A percentile compares a stretch with the other conserved stretches of the same genome.
These are phyloP conservation scores for Claviceps capensis DNA, from an alignment of 2,329 filamentous ascomycete genomes.

Conservation along the genomic window DNA sequence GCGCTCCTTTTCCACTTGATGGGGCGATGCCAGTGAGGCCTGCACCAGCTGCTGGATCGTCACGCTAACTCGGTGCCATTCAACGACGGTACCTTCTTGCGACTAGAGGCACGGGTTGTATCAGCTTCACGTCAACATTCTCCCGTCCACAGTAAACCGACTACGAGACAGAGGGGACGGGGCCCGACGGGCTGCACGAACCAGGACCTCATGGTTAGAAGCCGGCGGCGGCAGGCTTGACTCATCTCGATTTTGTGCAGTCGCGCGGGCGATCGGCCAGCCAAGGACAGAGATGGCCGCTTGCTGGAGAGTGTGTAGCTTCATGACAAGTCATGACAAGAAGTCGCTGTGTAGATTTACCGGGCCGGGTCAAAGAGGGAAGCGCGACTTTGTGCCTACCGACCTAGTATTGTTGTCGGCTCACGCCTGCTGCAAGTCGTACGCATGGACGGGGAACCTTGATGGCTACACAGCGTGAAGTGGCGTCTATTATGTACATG, in stretches of 20 bases:
- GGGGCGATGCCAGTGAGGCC: conserved; percentile 11
- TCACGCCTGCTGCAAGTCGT: too few species aligned
- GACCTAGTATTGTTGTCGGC: too few species aligned
- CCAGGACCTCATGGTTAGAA: background rate
- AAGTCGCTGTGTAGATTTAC: background rate
- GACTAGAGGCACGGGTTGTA: background rate
- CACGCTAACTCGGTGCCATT: conserved; percentile 15
- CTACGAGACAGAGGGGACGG: background rate
- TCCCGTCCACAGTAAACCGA: too few species aligned
- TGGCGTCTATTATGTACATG: too few species aligned
- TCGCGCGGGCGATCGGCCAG: background rate
- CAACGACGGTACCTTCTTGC: conserved; percentile 5
- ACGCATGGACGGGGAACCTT: too few species aligned
- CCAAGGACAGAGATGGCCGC: background rate
- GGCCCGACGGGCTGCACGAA: background rate
- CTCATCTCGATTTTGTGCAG: background rate
- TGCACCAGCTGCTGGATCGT: conserved; percentile 13
- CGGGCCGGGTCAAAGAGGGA: too few species aligned
- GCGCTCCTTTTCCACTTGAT: conserved; percentile 17
- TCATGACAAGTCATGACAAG: conserved; percentile 1
- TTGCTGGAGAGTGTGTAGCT: background rate
- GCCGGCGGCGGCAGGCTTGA: background rate
- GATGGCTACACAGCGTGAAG: too few species aligned
- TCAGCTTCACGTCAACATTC: too few species aligned
- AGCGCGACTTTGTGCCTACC: too few species aligned